Conservation (phyloP, 2,329 filamentous ascomycete genomes). For the Pyrenophora tritici-repentis region DNA sequence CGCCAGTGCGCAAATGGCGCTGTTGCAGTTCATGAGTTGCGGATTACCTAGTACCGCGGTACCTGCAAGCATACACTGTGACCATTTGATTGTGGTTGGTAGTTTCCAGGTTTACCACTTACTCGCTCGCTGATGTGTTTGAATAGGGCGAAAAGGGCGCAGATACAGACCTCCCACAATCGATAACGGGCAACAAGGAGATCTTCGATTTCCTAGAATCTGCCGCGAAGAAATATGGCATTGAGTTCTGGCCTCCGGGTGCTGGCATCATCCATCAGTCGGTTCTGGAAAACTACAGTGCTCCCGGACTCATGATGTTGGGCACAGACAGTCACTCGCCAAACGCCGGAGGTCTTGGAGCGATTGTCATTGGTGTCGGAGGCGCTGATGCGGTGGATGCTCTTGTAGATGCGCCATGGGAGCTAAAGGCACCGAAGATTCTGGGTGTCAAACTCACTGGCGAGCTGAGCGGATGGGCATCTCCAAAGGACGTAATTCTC, state of each 20-base stretch:
- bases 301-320: constrained; percentile 98
- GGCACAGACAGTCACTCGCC: constrained; percentile 97
- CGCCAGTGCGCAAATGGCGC: constrained; percentile 96
- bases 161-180: constrained; percentile 79
- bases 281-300: constrained; percentile 94
- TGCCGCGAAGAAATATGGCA: constrained; percentile 61
- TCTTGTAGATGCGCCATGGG: constrained; percentile 94
- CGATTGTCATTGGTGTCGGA: constrained; percentile 94
- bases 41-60: constrained; percentile 87
- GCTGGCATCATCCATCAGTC: constrained; percentile 77
- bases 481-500: constrained; percentile 95
- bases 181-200: constrained; percentile 91
- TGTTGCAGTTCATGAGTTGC: constrained; percentile 98
- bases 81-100: constrained; percentile 85
- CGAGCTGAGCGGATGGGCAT: constrained; percentile 84
- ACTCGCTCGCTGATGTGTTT: background rate
- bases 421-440: constrained; percentile 91
- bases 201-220: constrained; percentile 97
- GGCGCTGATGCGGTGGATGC: constrained; percentile 97
- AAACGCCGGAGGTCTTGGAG: constrained; percentile 92
- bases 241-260: constrained; percentile 51
- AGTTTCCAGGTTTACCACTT: background rate
- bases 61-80: constrained; percentile 96
- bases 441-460: constrained; percentile 85
- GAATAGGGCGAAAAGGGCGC: constrained; percentile 71